phyloP scores from a whole-genome alignment of 2,329 filamentous ascomycete species.

The Aspergillus alliaceus region DNA sequence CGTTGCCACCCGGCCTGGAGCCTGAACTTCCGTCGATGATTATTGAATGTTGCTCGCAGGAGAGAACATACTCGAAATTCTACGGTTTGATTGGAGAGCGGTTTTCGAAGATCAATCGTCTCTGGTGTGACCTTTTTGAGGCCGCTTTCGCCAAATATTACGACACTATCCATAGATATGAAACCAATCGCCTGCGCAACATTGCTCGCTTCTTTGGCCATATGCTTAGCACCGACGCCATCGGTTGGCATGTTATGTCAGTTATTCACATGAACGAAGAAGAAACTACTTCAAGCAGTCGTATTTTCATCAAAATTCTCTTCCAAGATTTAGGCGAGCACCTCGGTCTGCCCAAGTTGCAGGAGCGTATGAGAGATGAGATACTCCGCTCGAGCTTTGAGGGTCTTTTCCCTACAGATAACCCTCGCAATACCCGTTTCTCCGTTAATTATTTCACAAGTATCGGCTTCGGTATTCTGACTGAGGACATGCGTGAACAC shows the following conservation, averaged over 20 bases:
- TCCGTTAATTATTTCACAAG: slow-evolving; percentile 99
- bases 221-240: slow-evolving; percentile 79
- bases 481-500: slow-evolving; percentile 90
- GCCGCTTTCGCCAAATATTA: slow-evolving; percentile 90
- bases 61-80: slow-evolving; percentile 96
- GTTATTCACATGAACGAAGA: slow-evolving; percentile 91
- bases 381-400: slow-evolving; percentile 74
- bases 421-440: slow-evolving; percentile 87
- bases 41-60: slow-evolving; percentile 93
- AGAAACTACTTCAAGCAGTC: slow-evolving; percentile 91
- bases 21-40: slow-evolving; percentile 94
- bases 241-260: slow-evolving; percentile 88
- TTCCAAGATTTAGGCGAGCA: slow-evolving; percentile 90
- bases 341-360: slow-evolving; percentile 77
- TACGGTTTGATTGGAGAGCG: slow-evolving; percentile 92
- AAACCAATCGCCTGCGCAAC: slow-evolving; percentile 92
- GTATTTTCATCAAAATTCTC: slow-evolving; percentile 98
- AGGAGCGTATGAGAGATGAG: slow-evolving; percentile 74
- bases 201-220: slow-evolving; percentile 95
- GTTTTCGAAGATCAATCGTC: slow-evolving; percentile 91
- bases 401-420: slow-evolving; percentile 87
- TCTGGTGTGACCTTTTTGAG: slow-evolving; percentile 94
- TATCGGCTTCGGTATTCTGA: slow-evolving; percentile 92
- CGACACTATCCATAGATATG: slow-evolving; percentile 94
- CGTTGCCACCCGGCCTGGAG: slow-evolving; percentile 82